Evolutionary conservation across 371 early-diverging fungal genomes (phyloP), one percentile per base, ranked within the genome.

Genomic region (Mucor lusitanicus): DNA sequence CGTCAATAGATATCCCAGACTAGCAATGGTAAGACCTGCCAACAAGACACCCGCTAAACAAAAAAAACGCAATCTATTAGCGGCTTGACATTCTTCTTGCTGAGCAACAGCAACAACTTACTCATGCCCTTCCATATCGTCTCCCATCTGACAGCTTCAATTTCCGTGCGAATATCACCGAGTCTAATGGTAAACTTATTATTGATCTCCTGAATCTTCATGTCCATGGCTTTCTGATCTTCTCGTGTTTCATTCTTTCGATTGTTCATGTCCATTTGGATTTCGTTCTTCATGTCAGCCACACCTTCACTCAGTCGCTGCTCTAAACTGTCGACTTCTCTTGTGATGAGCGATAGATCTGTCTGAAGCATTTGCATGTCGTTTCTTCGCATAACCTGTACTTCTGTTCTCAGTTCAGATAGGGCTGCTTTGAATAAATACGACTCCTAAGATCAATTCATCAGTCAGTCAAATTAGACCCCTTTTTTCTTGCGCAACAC

Each of bases 211-310:
- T 96, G 94, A 21, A 93, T 91, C 66, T 84, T 75, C 85, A 95
- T 86, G 71, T 95, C 95, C 69, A 91, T 87, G 19, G 79, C 80
- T 66, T 94, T 93, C 67, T 91, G 88, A 37, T 90, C 87, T 59
- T 94, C 94, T 35, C 90, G 79, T 1, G 88, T 86, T 54, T 97
- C 98, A 37, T 94, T 88, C 69, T 94, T 94, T 69, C 92, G 89
- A 69, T 91, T 92, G 73, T 95, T 95, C 81, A 97, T 74, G 72
- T 97, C 98, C 71, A 97, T 88, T 19, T 90, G 86, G 37, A 97
- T 90, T 21, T 96, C 95, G 8, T 90, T 86, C 74, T 94, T 93
- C 79, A 97, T 76, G 33, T 85, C 85, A 1, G 89, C 85, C 17
- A 94, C 82, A 35, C 91, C 88, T 62, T 97, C 96, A 15, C 87